Evolutionary conservation across 108 stramenopile genomes (phyloP), one percentile per base, ranked within the genome.

Genomic region (Skeletonema grethae): DNA sequence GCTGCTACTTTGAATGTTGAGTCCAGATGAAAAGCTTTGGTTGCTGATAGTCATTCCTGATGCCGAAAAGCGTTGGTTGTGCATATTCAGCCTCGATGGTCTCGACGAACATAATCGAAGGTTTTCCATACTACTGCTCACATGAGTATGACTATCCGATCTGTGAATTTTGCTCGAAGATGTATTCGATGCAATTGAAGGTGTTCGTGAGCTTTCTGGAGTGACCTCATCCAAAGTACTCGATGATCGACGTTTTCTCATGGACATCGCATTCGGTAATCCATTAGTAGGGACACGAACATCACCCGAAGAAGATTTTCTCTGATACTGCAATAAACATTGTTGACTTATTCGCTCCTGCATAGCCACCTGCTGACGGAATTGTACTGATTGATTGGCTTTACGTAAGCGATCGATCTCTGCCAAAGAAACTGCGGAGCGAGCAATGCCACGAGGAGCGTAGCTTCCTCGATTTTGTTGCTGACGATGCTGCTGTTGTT

Each of bases 341-440:
- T 71, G 55, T 36, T 71, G 65, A 29, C 61, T 65, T n/a, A 39
- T 32, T 65, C 66, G 43, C 11, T 65, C 73, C 57, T 74, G 65
- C 29, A 74, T 57, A 7, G 60, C 66, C 38, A 56, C 36, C 48
- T 66, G 65, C 59, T 61, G 77, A 5, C 29, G 58, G 3, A 61
- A 4, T 67, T 70, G 77, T 28, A 77, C 39, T n/a, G 57, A 69
- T 53, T 69, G 61, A 22, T 63, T 79, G 5, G 63, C 71, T 41
- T 39, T 60, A 16, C 78, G 48, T 4, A 72, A 22, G 16, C 71
- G 57, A 22, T 72, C 70, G 24, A 79, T 38, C 41, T 79, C 66
- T 5, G 78, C 65, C 12, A 57, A 50, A 16, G 78, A 72, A 9
- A 43, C 62, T 1, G 62, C 62, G 31, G 39, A 67, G 38, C 74